Base-by-base conservation (phyloP, 2,329 filamentous ascomycete species). In the Cladosporium austrohemisphaericum region DNA sequence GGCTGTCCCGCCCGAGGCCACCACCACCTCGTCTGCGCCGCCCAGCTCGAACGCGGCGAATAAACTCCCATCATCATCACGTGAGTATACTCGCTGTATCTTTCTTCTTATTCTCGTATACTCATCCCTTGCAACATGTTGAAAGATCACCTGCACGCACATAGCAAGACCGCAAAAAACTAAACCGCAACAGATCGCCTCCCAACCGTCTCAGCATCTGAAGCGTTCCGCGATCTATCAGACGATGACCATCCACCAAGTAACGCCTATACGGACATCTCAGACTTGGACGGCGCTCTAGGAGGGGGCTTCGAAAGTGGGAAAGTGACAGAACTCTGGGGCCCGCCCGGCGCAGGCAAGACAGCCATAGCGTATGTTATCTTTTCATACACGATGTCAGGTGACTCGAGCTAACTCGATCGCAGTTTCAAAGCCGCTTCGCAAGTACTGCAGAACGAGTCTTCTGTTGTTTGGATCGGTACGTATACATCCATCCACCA, bases 311-410 rank as follows among this genome's bases (percentile, higher is more conserved):
- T 95, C 40, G 78, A 78, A 52, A 80, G 83, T 50, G 88, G 90
- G 11, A 86, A 89, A 65, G 76, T 95, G 33, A 87, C 86, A 3
- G 92, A 97, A 68, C 72, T 95, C 41, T 95, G 88, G 79, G 92
- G 92, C 0, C 89, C 91, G 9, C 85, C 88, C 7, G 91, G 90
- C 1, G 80, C 80, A 20, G 92, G 91, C 23, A 96, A 95, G 74
- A 95, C 89, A 3, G 77, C 85, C 10, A 73, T 96, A 58, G 86
- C 84, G 86, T 52, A 67, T 69, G 50, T 53, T 64, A 37, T 23
- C 20, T 28, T 16, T n/a, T 37, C 33, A 11, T 11, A 31, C 28
- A 31, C 2, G 11, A 3, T n/a, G 28, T 10, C 4, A 31, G 8
- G 14, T 3, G 9, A 31, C 28, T 5, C 5, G 13, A 31, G 5